Evolutionary conservation across 352 stramenopile genomes (phyloP), one percentile per base, ranked within the genome.

Genomic region (Pythium periplocum): DNA sequence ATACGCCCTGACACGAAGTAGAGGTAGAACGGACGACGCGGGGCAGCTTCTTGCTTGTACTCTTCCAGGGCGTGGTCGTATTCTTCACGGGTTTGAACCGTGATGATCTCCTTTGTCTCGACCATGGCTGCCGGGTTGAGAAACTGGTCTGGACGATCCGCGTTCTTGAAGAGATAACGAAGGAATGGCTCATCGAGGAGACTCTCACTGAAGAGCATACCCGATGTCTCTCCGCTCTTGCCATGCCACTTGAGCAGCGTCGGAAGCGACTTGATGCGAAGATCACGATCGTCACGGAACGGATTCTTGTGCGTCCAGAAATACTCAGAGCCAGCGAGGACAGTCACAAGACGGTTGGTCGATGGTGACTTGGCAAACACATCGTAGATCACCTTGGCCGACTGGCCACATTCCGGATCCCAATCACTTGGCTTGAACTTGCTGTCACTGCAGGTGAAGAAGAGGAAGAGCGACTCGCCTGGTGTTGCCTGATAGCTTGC

Each of bases 1-100:
- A 90, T 72, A 48, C 73, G 67, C 4, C 79, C 83, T 0, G 79
- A 89, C 0, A 93, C 66, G 55, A 93, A 90, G 50, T 88, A 59
- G 2, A 93, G 40, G 37, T 79, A 90, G 8, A 78, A 49, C 12
- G 76, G 78, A 33, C 70, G 61, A 3, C 69, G 53, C 0, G 66
- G 46, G 7, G 75, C 59, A 3, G 62, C 52, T 46, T 69, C 53
- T 44, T 70, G 62, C 17, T 66, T 42, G 47, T 82, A 84, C 10
- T 48, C 38, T 39, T 58, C 53, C 55, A 83, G 70, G 44, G 62
- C 76, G 47, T 44, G 17, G 33, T 68, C 62, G 36, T 73, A 85
- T 35, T 76, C 65, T 6, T 64, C 54, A 39, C 81, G 75, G 8
- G 67, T 66, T 43, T 33, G 65, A 33, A 84, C 59, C 3, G 71